Evolutionary conservation across 495 filamentous ascomycete genomes (phyloP).

Genomic region (Oleoguttula mirabilis): DNA sequence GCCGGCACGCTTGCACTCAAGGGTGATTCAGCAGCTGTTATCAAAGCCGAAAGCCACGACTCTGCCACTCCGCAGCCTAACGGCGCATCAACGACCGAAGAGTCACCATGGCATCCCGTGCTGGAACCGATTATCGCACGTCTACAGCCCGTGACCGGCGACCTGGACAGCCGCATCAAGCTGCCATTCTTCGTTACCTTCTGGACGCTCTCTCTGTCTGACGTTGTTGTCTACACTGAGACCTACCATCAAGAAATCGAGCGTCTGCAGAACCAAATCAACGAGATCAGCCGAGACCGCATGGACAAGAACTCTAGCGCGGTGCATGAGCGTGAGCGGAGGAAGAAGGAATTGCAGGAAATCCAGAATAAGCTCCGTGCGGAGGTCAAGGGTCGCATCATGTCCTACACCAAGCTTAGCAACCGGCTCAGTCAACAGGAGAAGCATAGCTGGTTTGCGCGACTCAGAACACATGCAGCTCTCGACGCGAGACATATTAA

Average conservation of each 20-base stretch:
- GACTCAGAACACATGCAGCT: conserved; percentile 48
- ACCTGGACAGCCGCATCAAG: conserved; percentile 55
- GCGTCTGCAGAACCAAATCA: conserved; percentile 47
- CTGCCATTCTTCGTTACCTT: conserved; percentile 79
- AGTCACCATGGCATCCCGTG: conserved; percentile 53
- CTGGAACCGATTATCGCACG: conserved; percentile 63
- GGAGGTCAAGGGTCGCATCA: conserved; percentile 59
- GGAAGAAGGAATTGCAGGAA: conserved; percentile 48
- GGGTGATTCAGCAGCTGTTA: background rate
- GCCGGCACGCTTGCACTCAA: background rate
- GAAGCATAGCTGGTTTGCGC: conserved; percentile 67
- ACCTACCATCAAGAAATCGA: conserved; percentile 63
- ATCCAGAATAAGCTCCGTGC: conserved; percentile 49
- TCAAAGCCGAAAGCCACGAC: background rate
- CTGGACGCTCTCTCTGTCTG: conserved; percentile 77
- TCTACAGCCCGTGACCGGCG: conserved; percentile 48
- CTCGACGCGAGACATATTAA: conserved; percentile 47
- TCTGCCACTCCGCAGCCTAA: background rate
- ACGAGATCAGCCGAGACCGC: conserved; percentile 54
- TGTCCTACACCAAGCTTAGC: conserved; percentile 49
- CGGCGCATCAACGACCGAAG: background rate
- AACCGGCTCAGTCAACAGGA: conserved; percentile 53
- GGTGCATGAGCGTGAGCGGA: conserved; percentile 49
- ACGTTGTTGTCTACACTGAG: conserved; percentile 58
- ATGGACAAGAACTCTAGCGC: conserved; percentile 54